Percentiles rank a stretch among this genome's conserved stretches.
These are phyloP conservation scores for Cadophora malorum DNA, from an alignment of 2,329 filamentous ascomycete genomes.

Conservation along the genomic window DNA sequence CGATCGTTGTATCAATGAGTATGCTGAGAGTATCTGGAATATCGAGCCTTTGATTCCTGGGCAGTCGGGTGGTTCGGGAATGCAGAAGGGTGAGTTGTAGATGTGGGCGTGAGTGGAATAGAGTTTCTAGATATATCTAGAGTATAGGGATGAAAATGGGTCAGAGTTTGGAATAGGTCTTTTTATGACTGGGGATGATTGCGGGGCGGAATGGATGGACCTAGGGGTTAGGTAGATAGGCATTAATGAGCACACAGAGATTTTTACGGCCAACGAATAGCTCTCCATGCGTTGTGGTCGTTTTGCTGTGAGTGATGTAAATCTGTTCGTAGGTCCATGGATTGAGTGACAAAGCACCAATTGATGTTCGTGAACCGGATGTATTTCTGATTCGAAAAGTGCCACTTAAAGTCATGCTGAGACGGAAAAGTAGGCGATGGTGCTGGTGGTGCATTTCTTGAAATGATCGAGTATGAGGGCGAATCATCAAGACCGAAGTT, in stretches of 20 bases:
- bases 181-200: not conserved
- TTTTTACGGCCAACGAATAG: not conserved
- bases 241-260: constrained; percentile 16
- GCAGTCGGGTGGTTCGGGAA: constrained; percentile 27
- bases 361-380: too few species aligned
- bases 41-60: constrained; percentile 69
- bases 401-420: too few species aligned
- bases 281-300: too few species aligned
- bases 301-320: not conserved
- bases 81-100: constrained; percentile 38
- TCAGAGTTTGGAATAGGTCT: not conserved
- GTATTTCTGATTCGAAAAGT: too few species aligned
- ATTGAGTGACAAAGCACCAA: too few species aligned
- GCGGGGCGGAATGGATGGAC: not conserved
- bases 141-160: not conserved
- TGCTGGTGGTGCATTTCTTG: too few species aligned
- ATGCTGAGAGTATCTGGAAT: constrained; percentile 98
- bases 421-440: too few species aligned
- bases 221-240: not conserved
- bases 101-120: not conserved
- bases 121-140: constrained; percentile 7
- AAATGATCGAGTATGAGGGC: too few species aligned
- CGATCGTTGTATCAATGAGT: constrained; percentile 95
- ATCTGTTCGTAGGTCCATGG: not conserved
- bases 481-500: too few species aligned